phyloP scores from a whole-genome alignment of 2,329 filamentous ascomycete genomes.

The Aureobasidium sp. region DNA sequence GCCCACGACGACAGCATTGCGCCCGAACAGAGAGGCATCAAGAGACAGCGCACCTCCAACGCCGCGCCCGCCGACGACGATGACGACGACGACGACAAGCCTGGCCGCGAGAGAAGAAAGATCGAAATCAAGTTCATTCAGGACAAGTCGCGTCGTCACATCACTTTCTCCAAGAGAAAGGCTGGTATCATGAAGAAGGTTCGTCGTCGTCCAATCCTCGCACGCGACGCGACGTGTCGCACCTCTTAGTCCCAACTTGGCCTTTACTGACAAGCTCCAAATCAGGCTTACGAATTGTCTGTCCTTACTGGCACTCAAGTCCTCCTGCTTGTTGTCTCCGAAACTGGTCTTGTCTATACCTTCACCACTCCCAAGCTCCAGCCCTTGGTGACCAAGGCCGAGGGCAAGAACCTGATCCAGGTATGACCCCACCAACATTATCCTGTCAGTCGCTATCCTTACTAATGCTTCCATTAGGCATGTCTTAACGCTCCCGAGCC shows the following conservation, averaged over 20 bases:
- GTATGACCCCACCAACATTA: conserved; percentile 42
- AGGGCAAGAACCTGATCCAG: conserved; percentile 99
- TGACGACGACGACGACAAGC: conserved; percentile 96
- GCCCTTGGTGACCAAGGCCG: conserved; percentile 93
- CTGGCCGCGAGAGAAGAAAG: conserved; percentile 94
- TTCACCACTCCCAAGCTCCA: conserved; percentile 98
- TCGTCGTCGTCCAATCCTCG: background rate
- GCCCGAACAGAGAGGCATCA: conserved; percentile 68
- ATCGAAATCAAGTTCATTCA: conserved; percentile 99
- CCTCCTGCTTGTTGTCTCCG: conserved; percentile 88
- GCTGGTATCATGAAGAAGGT: conserved; percentile 99
- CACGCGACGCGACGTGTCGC: conserved; percentile 16
- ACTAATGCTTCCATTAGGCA: conserved; percentile 53
- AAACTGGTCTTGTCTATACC: conserved; percentile 95
- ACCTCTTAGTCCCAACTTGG: background rate
- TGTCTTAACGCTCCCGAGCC: conserved; percentile 96
- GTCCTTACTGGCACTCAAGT: conserved; percentile 98
- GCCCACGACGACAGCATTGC: conserved; percentile 50
- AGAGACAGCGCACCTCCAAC: conserved; percentile 69
- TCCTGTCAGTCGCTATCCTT: conserved; percentile 24
- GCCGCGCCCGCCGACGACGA: conserved; percentile 70
- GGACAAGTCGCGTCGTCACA: conserved; percentile 98
- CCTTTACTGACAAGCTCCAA: conserved; percentile 13
- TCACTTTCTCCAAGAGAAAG: conserved; percentile 99
- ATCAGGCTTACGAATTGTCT: conserved; percentile 83